A percentile compares a stretch with the other conserved stretches of the same genome.
Conservation (phyloP, 1,284 basidiomycete genomes). For the Coriolopsis trogii region DNA sequence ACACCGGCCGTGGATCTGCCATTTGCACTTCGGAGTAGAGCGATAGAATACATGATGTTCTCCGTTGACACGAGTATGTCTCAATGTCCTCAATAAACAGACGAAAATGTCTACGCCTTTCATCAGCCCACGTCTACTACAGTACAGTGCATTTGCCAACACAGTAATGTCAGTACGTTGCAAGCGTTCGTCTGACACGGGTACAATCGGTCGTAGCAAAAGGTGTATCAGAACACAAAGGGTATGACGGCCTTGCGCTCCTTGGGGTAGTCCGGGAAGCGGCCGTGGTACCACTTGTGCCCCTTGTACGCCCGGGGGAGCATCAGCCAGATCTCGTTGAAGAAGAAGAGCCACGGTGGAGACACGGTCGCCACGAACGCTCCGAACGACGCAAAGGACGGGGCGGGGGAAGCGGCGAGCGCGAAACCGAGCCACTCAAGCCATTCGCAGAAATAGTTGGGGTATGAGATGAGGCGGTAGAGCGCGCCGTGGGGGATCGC, state of each 20-base stretch:
- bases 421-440: constrained; percentile 85
- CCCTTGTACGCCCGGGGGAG: constrained; percentile 78
- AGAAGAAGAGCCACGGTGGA: constrained; percentile 79
- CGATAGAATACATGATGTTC: too few relatives aligned
- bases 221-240: constrained; percentile 31
- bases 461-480: constrained; percentile 84
- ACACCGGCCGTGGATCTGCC: too few relatives aligned
- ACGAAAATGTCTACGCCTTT: too few relatives aligned
- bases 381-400: constrained; percentile 31
- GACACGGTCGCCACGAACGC: constrained; percentile 31
- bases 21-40: too few relatives aligned
- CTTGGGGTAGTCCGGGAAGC: constrained; percentile 60
- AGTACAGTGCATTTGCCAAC: too few relatives aligned
- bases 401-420: constrained; percentile 57
- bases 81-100: too few relatives aligned
- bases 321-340: constrained; percentile 76
- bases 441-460: constrained; percentile 95
- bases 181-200: too few relatives aligned
- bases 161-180: too few relatives aligned
- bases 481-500: constrained; percentile 83
- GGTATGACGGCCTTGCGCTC: constrained; percentile 58
- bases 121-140: too few relatives aligned
- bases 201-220: too few relatives aligned
- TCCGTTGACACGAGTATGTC: too few relatives aligned
- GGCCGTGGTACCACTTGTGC: constrained; percentile 79